Evolutionary conservation across 2,329 filamentous ascomycete species (phyloP).

Genomic region (Fusarium humuli): DNA sequence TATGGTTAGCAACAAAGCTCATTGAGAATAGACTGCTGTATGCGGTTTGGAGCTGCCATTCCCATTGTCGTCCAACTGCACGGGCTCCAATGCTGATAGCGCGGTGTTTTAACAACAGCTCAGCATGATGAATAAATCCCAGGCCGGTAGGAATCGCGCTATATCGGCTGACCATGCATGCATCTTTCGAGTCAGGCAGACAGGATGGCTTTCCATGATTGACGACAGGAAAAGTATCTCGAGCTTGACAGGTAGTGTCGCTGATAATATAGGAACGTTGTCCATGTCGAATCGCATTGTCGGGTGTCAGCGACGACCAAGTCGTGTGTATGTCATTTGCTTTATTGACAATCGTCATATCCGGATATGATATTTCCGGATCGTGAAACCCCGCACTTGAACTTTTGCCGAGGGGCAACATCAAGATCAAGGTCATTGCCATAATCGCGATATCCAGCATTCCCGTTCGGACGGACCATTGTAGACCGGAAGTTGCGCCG

Average conservation of each 20-base stretch:
- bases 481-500: conserved; percentile 16
- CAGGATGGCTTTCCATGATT: not conserved
- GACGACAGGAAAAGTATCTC: not conserved
- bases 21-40: not conserved
- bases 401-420: conserved; percentile 22
- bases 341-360: conserved; percentile 4
- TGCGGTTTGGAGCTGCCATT: conserved; percentile 12
- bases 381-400: conserved; percentile 33
- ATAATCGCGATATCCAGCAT: conserved; percentile 1
- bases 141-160: too few relatives aligned
- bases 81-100: not conserved
- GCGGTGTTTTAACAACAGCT: not conserved
- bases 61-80: not conserved
- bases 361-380: conserved; percentile 6
- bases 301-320: not conserved
- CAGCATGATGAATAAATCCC: not conserved
- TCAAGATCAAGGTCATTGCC: conserved; percentile 1
- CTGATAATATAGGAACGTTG: not conserved
- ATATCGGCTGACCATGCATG: not conserved
- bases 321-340: not conserved
- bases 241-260: not conserved
- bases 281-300: not conserved
- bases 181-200: not conserved
- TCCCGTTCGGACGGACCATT: conserved; percentile 11
- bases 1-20: conserved; percentile 22